These are phyloP conservation scores for Suillus spraguei DNA, from an alignment of 768 basidiomycete species.

Conservation along the genomic window DNA sequence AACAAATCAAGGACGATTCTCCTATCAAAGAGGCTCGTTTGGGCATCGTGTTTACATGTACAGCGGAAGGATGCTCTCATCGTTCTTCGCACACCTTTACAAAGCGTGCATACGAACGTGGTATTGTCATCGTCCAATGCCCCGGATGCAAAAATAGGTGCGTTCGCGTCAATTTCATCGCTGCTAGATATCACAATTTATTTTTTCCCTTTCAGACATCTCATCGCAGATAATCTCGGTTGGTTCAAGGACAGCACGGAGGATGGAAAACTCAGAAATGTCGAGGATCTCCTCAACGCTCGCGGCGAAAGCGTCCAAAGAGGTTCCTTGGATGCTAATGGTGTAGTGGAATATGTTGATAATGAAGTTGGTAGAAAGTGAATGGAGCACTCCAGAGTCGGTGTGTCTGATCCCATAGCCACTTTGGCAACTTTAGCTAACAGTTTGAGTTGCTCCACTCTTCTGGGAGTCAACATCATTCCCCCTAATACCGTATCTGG, in stretches of 20 bases:
- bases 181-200: background rate
- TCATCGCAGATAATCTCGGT: constrained; percentile 88
- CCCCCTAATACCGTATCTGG: background rate
- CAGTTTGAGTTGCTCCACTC: background rate
- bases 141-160: constrained; percentile 89
- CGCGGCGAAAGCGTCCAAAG: constrained; percentile 76
- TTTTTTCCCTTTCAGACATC: constrained; percentile 50
- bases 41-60: constrained; percentile 86
- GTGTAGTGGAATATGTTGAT: constrained; percentile 57
- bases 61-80: constrained; percentile 67
- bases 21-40: constrained; percentile 56
- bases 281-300: constrained; percentile 80
- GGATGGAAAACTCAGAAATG: constrained; percentile 70
- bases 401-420: constrained; percentile 2
- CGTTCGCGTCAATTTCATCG: constrained; percentile 25
- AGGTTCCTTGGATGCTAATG: constrained; percentile 48
- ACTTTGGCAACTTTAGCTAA: constrained; percentile 1
- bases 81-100: constrained; percentile 91
- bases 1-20: constrained; percentile 35
- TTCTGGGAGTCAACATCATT: background rate
- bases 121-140: constrained; percentile 91
- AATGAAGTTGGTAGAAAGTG: background rate
- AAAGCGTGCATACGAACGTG: constrained; percentile 80
- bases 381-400: background rate
- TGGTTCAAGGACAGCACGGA: constrained; percentile 89